phyloP scores from a whole-genome alignment of 306 rosid genomes.

The Quercus bicolor region DNA sequence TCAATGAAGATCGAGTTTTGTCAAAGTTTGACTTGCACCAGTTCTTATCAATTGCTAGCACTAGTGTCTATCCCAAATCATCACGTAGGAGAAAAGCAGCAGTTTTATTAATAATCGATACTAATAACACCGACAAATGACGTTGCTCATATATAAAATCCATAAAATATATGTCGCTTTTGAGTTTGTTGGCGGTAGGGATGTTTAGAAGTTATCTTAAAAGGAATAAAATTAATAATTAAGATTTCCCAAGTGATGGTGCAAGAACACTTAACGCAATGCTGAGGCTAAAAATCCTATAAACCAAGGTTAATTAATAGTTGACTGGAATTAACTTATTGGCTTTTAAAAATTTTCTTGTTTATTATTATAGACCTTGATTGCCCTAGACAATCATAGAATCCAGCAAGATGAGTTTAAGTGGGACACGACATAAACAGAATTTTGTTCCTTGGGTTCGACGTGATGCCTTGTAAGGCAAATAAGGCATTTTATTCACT shows the following conservation, averaged over 20 bases:
- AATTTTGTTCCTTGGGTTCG: not conserved
- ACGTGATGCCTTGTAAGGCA: not conserved
- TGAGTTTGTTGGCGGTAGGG: not conserved
- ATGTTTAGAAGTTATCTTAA: not conserved
- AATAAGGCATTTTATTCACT: too few relatives aligned
- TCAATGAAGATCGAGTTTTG: not conserved
- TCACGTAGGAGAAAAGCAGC: not conserved
- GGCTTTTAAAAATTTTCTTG: too few relatives aligned
- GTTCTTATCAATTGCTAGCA: not conserved
- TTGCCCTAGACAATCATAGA: not conserved
- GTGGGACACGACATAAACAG: not conserved
- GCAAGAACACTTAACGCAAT: not conserved
- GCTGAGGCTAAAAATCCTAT: not conserved
- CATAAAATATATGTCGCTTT: not conserved
- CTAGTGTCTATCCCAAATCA: not conserved
- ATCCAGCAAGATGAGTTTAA: not conserved
- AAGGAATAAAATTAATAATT: not conserved
- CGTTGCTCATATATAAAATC: not conserved
- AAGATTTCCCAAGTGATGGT: not conserved
- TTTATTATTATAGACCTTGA: too few relatives aligned
- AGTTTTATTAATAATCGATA: not conserved
- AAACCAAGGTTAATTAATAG: too few relatives aligned
- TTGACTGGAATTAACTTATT: too few relatives aligned
- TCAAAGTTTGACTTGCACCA: not conserved
- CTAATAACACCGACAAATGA: not conserved